These are phyloP conservation scores for Populus alba DNA, from an alignment of 345 rosid species.

Conservation along the genomic window DNA sequence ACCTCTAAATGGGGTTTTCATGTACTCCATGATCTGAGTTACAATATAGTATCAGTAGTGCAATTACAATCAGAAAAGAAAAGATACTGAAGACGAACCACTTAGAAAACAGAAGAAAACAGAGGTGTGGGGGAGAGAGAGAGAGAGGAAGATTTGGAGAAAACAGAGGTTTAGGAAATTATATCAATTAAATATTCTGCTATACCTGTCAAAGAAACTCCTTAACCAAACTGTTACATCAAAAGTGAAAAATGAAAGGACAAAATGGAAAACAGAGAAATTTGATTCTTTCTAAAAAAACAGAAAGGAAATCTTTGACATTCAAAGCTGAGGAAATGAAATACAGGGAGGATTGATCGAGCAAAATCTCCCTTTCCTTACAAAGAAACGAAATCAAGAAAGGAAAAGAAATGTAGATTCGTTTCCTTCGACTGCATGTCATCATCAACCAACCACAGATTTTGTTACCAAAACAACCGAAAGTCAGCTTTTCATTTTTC, in stretches of 20 bases:
- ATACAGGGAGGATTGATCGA: not conserved
- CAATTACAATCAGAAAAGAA: not conserved
- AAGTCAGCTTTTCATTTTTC: not conserved
- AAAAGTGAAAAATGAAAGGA: too few species aligned
- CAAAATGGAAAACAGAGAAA: too few species aligned
- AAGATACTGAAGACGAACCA: too few species aligned
- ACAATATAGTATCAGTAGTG: not conserved
- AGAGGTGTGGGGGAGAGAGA: too few species aligned
- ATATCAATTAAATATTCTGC: too few species aligned
- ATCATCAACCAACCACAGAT: not conserved
- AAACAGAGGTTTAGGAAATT: too few species aligned
- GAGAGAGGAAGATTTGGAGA: not conserved
- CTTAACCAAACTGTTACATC: too few species aligned
- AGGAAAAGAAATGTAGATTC: not conserved
- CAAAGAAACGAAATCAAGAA: not conserved
- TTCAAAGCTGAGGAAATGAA: not conserved
- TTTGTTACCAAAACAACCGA: not conserved
- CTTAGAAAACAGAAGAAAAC: not conserved
- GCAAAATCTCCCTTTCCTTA: not conserved
- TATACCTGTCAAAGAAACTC: too few species aligned
- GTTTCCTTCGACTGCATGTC: not conserved
- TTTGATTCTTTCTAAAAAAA: not conserved
- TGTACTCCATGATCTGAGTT: slow-evolving; percentile 33
- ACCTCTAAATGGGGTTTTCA: slow-evolving; percentile 50
- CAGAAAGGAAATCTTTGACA: not conserved